Base-by-base conservation (phyloP, 1,139 yeast species). In the Meyerozyma smithsonii region DNA sequence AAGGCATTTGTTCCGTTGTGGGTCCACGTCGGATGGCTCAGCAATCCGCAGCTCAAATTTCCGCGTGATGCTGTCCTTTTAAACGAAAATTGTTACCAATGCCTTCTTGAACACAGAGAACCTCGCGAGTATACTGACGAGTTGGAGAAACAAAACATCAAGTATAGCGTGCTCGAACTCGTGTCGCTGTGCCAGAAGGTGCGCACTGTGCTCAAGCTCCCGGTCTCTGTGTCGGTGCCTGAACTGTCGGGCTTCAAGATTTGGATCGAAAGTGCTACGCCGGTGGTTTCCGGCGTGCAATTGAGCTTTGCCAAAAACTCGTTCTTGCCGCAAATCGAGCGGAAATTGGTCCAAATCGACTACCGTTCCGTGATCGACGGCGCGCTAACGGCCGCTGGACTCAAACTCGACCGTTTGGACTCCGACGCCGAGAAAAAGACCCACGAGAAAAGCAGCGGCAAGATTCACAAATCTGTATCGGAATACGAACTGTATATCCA, bases 1-100 rank as follows among this genome's bases (percentile, higher is more conserved):
- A 41, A 46, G 17, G 48, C 63, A 36, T 58, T 57, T 42, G 43
- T 64, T 11, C 72, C 72, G 0, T 43, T 66, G 14, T 64, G 70
- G 70, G 18, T 64, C 35, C 56, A 64, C 40, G 20, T 48, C 36
- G 59, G 64, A 43, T 51, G 56, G 49, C 42, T 63, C n/a, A 44
- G 36, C 32, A 50, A 44, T 11, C 48, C 54, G 26, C 51, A 41
- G 16, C 55, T 54, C 37, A 37, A 44, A 3, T 64, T 58, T 39
- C 66, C 68, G 4, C 30, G 39, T 4, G 62, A 56, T 16, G 43
- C 62, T 28, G 44, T 42, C 38, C 61, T 62, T 41, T 43, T 65
- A 26, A 71, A 66, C 44, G 36, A 43, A 6, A 61, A 54, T 3
- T 54, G 45, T 41, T 46, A 41, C 36, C 40, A 44, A 4, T 51